Conservation (phyloP, 202 grass and related monocot species). For the Elaeis oleifera region DNA sequence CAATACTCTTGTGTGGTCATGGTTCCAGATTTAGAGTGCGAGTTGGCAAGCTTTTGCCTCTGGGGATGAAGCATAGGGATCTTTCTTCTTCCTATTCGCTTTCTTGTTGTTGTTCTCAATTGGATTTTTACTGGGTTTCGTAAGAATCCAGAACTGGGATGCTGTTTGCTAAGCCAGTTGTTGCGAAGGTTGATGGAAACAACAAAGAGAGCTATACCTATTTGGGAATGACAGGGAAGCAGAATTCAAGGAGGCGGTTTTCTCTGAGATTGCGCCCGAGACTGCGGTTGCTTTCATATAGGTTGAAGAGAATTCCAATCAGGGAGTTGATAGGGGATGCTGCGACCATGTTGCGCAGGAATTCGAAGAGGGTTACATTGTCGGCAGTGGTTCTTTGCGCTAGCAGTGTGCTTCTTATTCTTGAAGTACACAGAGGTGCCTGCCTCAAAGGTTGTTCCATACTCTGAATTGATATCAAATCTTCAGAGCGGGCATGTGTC, state of each 20-base stretch:
- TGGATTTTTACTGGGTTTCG: conserved; percentile 2
- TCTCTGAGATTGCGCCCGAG: conserved; percentile 28
- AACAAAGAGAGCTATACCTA: conserved; percentile 31
- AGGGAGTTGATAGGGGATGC: conserved; percentile 1
- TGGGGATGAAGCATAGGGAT: neutral
- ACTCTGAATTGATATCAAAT: conserved; percentile 59
- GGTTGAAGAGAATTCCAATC: conserved; percentile 7
- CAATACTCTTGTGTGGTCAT: neutral
- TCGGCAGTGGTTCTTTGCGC: conserved; percentile 24
- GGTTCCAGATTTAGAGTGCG: neutral
- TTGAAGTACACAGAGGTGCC: conserved; percentile 41
- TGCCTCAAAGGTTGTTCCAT: conserved; percentile 54
- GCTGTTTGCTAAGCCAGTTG: conserved; percentile 21
- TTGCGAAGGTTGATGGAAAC: conserved; percentile 31
- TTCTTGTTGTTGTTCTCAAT: neutral
- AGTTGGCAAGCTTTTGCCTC: neutral
- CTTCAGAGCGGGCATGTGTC: conserved; percentile 42
- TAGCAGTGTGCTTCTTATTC: conserved; percentile 34
- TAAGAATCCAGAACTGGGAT: neutral
- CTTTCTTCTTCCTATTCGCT: conserved; percentile 24
- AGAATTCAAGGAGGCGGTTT: conserved; percentile 15
- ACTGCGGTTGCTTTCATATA: conserved; percentile 28
- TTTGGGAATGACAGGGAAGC: conserved; percentile 20
- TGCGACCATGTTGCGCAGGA: conserved; percentile 6
- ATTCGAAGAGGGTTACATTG: conserved; percentile 21